Base-by-base conservation (phyloP, 192 early-diverging fungal species). In the Dissophora ornata region DNA sequence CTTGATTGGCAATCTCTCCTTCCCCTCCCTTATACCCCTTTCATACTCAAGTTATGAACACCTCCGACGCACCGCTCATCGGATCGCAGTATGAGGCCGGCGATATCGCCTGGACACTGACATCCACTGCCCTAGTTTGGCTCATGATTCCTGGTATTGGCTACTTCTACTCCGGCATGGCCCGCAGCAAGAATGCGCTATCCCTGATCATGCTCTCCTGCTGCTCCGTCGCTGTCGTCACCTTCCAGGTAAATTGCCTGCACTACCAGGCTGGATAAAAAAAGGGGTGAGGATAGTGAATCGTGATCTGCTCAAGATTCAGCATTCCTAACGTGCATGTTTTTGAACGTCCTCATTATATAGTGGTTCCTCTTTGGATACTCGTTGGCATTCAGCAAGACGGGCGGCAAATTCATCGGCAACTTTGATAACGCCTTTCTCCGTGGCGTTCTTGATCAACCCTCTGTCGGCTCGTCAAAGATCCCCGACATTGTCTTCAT, bases 91-190 rank as follows among this genome's bases (percentile, higher is more conserved):
- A 57, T 38, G 21, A 71, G 29, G 50, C 77, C 16, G 86, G 86
- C 46, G 90, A 91, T 60, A 89, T 90, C 30, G 83, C 88, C 15
- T 93, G 85, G 85, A 85, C 94, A 22, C 74, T 94, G 26, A 56
- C 86, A 30, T 83, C 86, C 28, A 83, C 94, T 4, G 91, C 90
- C 1, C 79, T 97, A 21, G 95, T 98, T 29, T 95, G 95, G 80
- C 82, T 98, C 61, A 99, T 99, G 96, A 89, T 90, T 21, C 97
- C 97, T 1, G 97, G 94, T 30, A 88, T 99, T 28, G 96, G 95
- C 11, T 90, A 96, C 81, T 96, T 98, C 64, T 99, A 99, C 85
- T 93, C 94, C 57, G 97, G 97, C 30, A 90, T 98, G 90, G 89
- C 92, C 12, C 84, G 95, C 24, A 85, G 86, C 71, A 99, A 99